Evolutionary conservation across 2,329 filamentous ascomycete genomes (phyloP).

Genomic region (Colletotrichum shisoi): DNA sequence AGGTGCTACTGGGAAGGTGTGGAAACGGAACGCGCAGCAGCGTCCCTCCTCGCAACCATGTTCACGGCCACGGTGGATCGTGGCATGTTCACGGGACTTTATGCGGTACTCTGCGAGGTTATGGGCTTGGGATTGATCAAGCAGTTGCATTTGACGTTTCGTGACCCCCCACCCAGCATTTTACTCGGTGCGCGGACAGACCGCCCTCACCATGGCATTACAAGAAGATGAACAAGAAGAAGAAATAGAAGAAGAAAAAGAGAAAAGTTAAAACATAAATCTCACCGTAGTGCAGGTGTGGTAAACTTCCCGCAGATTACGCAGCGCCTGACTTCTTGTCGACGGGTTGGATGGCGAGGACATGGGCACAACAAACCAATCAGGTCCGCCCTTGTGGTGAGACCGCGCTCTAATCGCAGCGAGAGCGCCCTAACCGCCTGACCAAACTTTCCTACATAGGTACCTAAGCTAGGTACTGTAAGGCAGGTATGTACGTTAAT

Average conservation of each 20-base stretch:
- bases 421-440: not conserved
- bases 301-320: not conserved
- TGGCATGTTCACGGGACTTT: not conserved
- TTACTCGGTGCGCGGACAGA: not conserved
- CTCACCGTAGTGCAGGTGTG: not conserved
- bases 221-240: not conserved
- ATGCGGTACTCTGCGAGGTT: not conserved
- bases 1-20: not conserved
- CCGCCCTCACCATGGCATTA: not conserved
- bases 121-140: slow-evolving; percentile 6
- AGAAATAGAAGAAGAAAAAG: too few species aligned
- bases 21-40: not conserved
- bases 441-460: not conserved
- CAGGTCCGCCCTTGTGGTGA: not conserved
- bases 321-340: not conserved
- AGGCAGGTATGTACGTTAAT: too few species aligned
- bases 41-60: not conserved
- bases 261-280: too few species aligned
- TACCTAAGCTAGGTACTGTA: too few species aligned
- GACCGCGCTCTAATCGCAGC: too few species aligned
- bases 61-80: not conserved
- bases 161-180: not conserved
- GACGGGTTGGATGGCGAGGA: not conserved
- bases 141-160: slow-evolving; percentile 24
- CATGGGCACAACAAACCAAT: not conserved